Evolutionary conservation across 441 rosid species (phyloP).

Genomic region (Syzygium malaccense): DNA sequence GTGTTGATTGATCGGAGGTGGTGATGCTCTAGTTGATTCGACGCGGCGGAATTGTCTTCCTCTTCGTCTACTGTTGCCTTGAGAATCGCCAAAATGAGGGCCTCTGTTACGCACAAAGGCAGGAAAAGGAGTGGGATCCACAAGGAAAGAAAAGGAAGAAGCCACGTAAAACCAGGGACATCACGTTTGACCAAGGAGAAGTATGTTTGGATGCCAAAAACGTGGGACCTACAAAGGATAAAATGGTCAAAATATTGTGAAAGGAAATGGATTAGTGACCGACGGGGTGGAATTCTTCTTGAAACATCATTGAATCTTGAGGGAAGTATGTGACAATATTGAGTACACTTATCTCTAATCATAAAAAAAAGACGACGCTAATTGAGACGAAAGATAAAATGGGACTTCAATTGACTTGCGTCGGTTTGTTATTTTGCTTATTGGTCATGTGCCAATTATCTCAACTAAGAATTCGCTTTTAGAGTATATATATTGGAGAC

Average conservation of each 20-base stretch:
- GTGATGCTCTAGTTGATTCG: conserved; percentile 31
- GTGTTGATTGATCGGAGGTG: conserved; percentile 30
- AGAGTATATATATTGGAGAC: not conserved
- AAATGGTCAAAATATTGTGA: not conserved
- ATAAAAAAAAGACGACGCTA: not conserved
- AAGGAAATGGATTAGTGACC: not conserved
- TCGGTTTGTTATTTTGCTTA: too few relatives aligned
- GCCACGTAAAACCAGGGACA: not conserved
- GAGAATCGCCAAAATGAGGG: too few relatives aligned
- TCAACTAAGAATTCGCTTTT: not conserved
- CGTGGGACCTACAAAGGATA: not conserved
- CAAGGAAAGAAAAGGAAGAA: not conserved
- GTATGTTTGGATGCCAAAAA: not conserved
- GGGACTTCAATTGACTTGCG: not conserved
- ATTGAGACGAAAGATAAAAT: not conserved
- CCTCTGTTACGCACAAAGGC: not conserved
- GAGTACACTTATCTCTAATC: not conserved
- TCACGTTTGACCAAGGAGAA: fast-evolving
- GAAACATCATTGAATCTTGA: too few relatives aligned
- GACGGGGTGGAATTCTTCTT: not conserved
- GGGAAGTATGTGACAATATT: not conserved
- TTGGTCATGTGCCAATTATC: not conserved
- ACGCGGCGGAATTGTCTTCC: not conserved
- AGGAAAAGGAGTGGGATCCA: not conserved
- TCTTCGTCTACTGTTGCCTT: not conserved